Conservation (phyloP, 805 yeast genomes). For the Blastobotrys robertii region DNA sequence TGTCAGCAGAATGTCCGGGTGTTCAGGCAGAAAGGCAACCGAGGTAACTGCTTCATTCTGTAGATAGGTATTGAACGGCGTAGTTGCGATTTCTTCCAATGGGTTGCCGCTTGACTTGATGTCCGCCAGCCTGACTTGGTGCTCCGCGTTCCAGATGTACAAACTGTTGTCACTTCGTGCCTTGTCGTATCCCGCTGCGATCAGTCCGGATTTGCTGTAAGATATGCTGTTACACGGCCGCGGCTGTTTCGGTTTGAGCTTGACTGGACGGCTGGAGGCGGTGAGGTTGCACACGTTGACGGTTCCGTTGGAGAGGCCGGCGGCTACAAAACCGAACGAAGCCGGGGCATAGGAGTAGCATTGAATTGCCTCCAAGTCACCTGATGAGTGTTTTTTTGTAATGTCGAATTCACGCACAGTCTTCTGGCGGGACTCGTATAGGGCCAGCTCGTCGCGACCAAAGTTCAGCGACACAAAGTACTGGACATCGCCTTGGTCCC, state of each 20-base stretch:
- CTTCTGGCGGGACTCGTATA: slow-evolving; percentile 29
- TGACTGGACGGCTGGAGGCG: slow-evolving; percentile 26
- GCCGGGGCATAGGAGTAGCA: slow-evolving; percentile 53
- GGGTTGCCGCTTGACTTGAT: slow-evolving; percentile 24
- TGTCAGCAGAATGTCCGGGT: slow-evolving; percentile 45
- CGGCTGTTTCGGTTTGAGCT: slow-evolving; percentile 50
- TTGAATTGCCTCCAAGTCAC: slow-evolving; percentile 60
- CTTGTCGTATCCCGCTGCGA: slow-evolving; percentile 74
- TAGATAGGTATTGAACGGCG: slow-evolving; percentile 36
- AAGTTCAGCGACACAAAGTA: slow-evolving; percentile 63
- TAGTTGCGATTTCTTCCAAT: slow-evolving; percentile 19
- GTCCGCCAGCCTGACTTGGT: slow-evolving; percentile 64
- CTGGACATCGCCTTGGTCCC: slow-evolving; percentile 51
- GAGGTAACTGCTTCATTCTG: slow-evolving; percentile 70
- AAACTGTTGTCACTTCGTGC: slow-evolving; percentile 67
- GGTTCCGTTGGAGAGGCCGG: slow-evolving; percentile 65
- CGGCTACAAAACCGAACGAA: slow-evolving; percentile 40
- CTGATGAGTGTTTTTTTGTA: slow-evolving; percentile 26
- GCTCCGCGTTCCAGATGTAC: slow-evolving; percentile 65
- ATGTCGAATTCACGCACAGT: slow-evolving; percentile 6
- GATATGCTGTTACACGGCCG: slow-evolving; percentile 70
- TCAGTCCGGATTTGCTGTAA: slow-evolving; percentile 51
- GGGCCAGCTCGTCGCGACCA: slow-evolving; percentile 66
- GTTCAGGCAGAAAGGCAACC: slow-evolving; percentile 53
- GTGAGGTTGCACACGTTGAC: slow-evolving; percentile 54